Base-by-base conservation (phyloP, 352 stramenopile genomes). In the Globisporangium takayamanum region DNA sequence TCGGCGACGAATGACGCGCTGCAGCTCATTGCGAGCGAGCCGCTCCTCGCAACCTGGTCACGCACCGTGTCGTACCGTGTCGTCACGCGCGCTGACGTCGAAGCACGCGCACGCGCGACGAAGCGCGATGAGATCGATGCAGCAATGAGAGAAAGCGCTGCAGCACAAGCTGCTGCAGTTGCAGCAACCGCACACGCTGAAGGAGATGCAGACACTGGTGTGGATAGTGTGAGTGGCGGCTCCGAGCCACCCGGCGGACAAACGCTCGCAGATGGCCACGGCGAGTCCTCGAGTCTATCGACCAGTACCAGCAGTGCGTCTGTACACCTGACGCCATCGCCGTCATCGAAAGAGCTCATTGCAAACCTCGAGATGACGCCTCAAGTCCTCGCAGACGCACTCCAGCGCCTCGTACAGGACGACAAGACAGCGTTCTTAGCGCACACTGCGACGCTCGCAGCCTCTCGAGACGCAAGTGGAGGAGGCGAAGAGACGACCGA, bases 371-470 rank as follows among this genome's bases (percentile, higher is more conserved):
- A 28, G n/a, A 28, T 75, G 39, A 73, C 70, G 15, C 66, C 72
- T 5, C 22, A 48, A 16, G 45, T 67, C 18, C 41, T 89, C 53
- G 80, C 80, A 10, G 39, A 68, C 20, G 76, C 72, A 16, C 82
- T 89, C 57, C 80, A 88, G 60, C 60, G 66, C 25, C 66, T 88
- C 18, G 63, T 88, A 16, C 36, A 30, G 18, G 56, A 66, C 2
- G 77, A 89, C 48, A 80, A 76, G 50, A 65, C 47, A 39, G 58
- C 68, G n/a, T 80, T 80, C 50, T 22, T 68, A 4, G 45, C 37
- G 0, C 41, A 62, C 36, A n/a, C 59, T 12, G n/a, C 58, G 8
- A 12, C 22, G 4, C 20, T 37, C 26, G 49, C 53, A 15, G 26
- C 47, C 1, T 33, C 10, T 22, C 6, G 20, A 28, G 2, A 55